Base-by-base conservation (phyloP, 768 basidiomycete genomes). In the Cyathus striatus region DNA sequence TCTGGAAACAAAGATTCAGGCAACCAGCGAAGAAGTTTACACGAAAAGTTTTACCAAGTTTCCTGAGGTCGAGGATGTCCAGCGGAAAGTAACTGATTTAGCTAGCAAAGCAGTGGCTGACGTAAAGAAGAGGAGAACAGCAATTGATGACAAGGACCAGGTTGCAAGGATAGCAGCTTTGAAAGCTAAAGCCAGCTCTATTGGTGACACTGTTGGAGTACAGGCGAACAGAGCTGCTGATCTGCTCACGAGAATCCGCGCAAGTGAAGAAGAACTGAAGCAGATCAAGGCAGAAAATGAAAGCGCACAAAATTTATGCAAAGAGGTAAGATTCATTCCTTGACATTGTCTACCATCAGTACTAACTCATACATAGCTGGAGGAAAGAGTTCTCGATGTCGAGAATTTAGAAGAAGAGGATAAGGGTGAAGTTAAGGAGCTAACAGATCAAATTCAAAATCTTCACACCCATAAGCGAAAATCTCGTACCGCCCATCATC, bases 41-140 rank as follows among this genome's bases (percentile, higher is more conserved):
- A 37, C 45, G 30, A 33, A 50, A 3, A 16, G 12, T 16, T 38
- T 14, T 22, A 38, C 21, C 10, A n/a, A 33, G 10, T 54, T 35
- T 34, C 50, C 45, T 7, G 76, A 73, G 55, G 75, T 79, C 6
- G 79, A 79, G 54, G 69, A 62, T 39, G 85, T 85, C 44, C 84
- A 73, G 66, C 66, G 69, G 39, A 80, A 81, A 56, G 81, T 87
- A n/a, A 81, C 78, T 53, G 69, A 71, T 37, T 63, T 88, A 17
- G 33, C 26, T 13, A 9, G 21, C n/a, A 23, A 18, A 34, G 32
- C 40, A 33, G 17, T 38, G 10, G 30, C 30, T 30, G 20, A 10
- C n/a, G 7, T 27, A 17, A 38, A 36, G 24, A 7, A 26, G 9
- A 16, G 22, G 6, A 18, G 14, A 38, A 33, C 10, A 23, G 14